Evolutionary conservation across 2,329 filamentous ascomycete genomes (phyloP), one percentile per base, ranked within the genome.

Genomic region (Tothia fuscella): DNA sequence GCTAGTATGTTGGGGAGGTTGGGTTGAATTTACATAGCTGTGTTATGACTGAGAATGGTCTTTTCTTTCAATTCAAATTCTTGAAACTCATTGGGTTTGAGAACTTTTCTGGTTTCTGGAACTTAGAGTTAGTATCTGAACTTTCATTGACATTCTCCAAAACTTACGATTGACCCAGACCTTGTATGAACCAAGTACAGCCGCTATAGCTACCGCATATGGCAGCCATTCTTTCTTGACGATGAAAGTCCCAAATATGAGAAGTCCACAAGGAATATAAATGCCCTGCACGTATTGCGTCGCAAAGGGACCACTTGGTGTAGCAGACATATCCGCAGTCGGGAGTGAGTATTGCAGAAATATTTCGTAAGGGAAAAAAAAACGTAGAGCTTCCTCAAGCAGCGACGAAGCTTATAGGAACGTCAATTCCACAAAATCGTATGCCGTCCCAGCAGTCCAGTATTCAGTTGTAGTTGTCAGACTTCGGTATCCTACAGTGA

Each of bases 21-120:
- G 25, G 33, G 32, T 33, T 24, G 47, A 28, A 4, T 74, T 57
- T 66, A 87, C 82, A 98, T 94, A 63, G 89, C 88, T 46, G 93
- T 89, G 71, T 98, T 98, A 76, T 96, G 91, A 24, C 89, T 94
- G 56, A 96, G 80, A 50, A 93, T 74, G 12, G 81, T 96, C 76
- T 95, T 96, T 65, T 96, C 85, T 63, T 82, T 80, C 53, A 98
- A 80, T 60, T 85, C 80, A 59, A 95, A 95, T 45, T 93, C 76
- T 62, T 95, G 87, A 74, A 94, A 95, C 38, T 73, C 72, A 52
- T 80, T 78, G 24, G 88, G 86, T 67, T 89, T 89, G 53, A 98
- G 76, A 49, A 91, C 80, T 64, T 84, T 87, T 62, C 80, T 78
- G 48, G 78, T 71, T 59, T 78, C 85, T 87, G 60, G 30, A 25